Base-by-base conservation (phyloP, 352 stramenopile genomes). In the Pythium brassicae region DNA sequence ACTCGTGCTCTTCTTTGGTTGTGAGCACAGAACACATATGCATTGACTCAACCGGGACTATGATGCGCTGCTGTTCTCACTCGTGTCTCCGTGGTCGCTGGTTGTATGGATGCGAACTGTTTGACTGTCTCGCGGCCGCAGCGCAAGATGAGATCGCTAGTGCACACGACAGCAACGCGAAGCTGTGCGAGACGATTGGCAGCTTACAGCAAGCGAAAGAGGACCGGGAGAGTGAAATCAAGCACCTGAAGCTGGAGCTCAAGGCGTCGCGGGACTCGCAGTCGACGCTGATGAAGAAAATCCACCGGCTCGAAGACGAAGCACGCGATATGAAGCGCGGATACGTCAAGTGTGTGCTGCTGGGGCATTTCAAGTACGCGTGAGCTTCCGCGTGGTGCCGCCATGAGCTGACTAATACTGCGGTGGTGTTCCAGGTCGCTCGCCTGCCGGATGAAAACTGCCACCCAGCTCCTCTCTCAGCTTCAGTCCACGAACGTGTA, bases 131-230 rank as follows among this genome's bases (percentile, higher is more conserved):
- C 32, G 32, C 32, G 14, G 14, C 32, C 5, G 32, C 27, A 89
- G 79, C 68, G 11, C 75, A 83, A 69, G 72, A 87, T 57, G 78
- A 87, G 44, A 56, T 92, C 27, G 71, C 61, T 32, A 48, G 48
- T 39, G 62, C 69, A 4, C 72, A 83, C 43, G 51, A 59, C 10
- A 72, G 69, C 47, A 87, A 76, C 54, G 62, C 62, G 27, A 74
- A 72, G 50, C 29, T 89, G 25, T 92, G 71, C 57, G 76, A 80
- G 52, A 66, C 80, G 62, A 74, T 88, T 29, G 82, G 82, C 0
- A 64, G 53, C 23, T 58, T 92, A 25, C 69, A 84, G 53, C 78
- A 83, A 44, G 44, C 57, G 7, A 82, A 84, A 19, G 55, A 66
- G 1, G 57, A 81, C 19, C 67, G 85, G 23, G 46, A 67, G 3